Evolutionary conservation across 352 stramenopile species (phyloP), one percentile per base, ranked within the genome.

Genomic region (Globisporangium heterothallicum): DNA sequence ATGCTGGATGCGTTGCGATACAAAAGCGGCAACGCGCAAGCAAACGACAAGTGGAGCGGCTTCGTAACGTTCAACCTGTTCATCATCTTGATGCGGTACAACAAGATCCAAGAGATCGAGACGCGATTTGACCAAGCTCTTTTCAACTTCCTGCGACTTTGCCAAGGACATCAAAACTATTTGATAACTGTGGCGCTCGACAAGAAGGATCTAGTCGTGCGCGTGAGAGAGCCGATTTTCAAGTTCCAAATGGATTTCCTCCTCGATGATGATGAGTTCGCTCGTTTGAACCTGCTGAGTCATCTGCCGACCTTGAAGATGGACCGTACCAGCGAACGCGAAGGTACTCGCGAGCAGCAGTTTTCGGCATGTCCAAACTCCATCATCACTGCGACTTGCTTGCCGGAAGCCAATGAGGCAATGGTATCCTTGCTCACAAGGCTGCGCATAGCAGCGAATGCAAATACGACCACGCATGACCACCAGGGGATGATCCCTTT

Each of bases 201-300:
- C 6, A 21, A 55, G 1, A 60, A 55, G 1, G 50, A 54, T 3
- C 54, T 90, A 0, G 25, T 81, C 6, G 32, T 91, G 36, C 63
- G 70, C 35, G 71, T 71, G 0, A 58, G 45, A 42, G 78, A 91
- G 13, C 78, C 80, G 21, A 43, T 78, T 3, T 72, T 70, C 53
- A 91, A 86, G 52, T 71, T 74, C 51, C 54, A 52, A 12, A 77
- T 80, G 53, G 64, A 84, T 10, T 75, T 86, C n/a, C 30, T 65
- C 2, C 50, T 91, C 21, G 21, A 32, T 21, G 46, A 79, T 34
- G 49, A 82, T 35, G 78, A 90, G 35, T 90, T 71, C 38, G 66
- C 67, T 50, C 60, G 42, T 21, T 12, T 48, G 22, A 73, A 73
- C 27, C 42, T 79, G 13, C 4, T 61, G n/a, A 22, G 32, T 2